Evolutionary conservation across 2,329 filamentous ascomycete species (phyloP).

Genomic region (Exophiala bonariae): DNA sequence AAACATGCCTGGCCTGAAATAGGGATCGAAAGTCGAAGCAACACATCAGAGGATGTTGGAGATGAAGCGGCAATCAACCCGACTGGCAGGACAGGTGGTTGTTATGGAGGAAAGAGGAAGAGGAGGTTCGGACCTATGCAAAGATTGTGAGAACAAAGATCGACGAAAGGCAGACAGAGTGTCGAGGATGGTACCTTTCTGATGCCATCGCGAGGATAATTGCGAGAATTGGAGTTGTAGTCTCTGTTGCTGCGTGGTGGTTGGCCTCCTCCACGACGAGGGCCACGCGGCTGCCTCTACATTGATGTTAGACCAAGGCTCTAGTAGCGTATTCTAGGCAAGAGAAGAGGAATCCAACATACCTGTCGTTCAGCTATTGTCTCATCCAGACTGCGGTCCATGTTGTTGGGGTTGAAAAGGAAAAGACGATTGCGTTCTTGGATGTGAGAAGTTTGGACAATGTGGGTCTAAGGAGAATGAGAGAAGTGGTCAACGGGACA

Average conservation of each 20-base stretch:
- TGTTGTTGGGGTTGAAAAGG: constrained; percentile 35
- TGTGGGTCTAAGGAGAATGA: no score
- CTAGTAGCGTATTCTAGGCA: no score
- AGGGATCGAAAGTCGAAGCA: constrained; percentile 32
- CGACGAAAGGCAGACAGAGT: constrained; percentile 39
- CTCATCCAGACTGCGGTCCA: constrained; percentile 67
- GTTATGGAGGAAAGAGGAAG: constrained; percentile 15
- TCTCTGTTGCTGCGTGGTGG: constrained; percentile 41
- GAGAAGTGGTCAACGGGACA: no score
- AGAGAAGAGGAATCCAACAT: no score
- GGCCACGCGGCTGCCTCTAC: constrained; percentile 16
- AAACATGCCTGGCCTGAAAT: constrained; percentile 34
- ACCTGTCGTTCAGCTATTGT: constrained; percentile 64
- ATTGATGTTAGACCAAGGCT: no score
- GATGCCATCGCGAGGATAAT: constrained; percentile 76
- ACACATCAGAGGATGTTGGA: constrained; percentile 15
- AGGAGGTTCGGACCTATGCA: constrained; percentile 22
- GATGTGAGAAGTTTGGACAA: no score
- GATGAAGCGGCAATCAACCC: constrained; percentile 23
- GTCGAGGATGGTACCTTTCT: constrained; percentile 77
- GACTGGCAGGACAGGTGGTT: constrained; percentile 19
- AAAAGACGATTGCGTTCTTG: no score
- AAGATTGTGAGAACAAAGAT: constrained; percentile 34
- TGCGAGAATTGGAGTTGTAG: constrained; percentile 31
- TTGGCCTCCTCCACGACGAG: constrained; percentile 37